Percentiles rank a stretch among this genome's conserved stretches.
phyloP scores from a whole-genome alignment of 257 asterid genomes.

The Solanum tarijense region DNA sequence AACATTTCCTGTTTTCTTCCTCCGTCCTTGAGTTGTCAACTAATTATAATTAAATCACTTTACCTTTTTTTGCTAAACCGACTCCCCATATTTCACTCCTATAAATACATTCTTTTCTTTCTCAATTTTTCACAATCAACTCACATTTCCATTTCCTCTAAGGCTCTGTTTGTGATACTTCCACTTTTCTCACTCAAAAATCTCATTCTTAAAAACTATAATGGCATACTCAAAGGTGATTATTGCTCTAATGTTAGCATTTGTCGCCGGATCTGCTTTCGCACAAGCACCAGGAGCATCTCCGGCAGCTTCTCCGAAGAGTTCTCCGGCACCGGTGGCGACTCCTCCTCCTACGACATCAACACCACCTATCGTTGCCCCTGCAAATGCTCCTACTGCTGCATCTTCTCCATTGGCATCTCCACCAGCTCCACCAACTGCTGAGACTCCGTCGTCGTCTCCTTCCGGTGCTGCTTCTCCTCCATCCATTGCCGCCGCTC shows the following conservation, averaged over 20 bases:
- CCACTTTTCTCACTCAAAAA: neutral
- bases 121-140: neutral
- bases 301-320: slow-evolving; percentile 31
- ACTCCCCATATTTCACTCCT: neutral
- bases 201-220: too few relatives aligned
- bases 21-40: neutral
- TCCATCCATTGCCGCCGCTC: slow-evolving; percentile 21
- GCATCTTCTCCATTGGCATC: slow-evolving; percentile 16
- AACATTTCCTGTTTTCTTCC: neutral
- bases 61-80: too few relatives aligned
- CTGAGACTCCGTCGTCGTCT: slow-evolving; percentile 9
- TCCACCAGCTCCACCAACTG: slow-evolving; percentile 20
- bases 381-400: slow-evolving; percentile 1
- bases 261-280: slow-evolving; percentile 24
- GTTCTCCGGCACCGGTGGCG: slow-evolving; percentile 16
- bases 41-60: neutral
- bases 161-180: neutral
- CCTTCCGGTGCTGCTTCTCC: slow-evolving; percentile 11
- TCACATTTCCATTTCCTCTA: neutral
- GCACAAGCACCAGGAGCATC: slow-evolving; percentile 43
- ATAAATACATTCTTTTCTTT: neutral
- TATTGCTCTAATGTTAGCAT: slow-evolving; percentile 20
- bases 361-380: slow-evolving; percentile 11
- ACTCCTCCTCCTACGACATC: neutral
- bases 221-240: slow-evolving; percentile 22